These are phyloP conservation scores for Plasmodium adleri DNA, from an alignment of 169 alveolate species.

Conservation along the genomic window DNA sequence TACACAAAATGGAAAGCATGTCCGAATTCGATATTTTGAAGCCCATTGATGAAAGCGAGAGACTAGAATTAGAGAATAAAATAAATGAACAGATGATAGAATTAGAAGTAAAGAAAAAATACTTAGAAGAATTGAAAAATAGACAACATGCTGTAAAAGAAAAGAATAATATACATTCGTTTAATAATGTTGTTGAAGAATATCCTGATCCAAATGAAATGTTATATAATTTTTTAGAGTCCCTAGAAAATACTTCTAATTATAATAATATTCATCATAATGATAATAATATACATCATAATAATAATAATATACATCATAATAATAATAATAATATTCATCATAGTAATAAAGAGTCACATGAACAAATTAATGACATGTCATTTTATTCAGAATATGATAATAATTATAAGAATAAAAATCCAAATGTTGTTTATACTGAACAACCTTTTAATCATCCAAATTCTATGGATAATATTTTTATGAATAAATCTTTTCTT, in stretches of 20 bases:
- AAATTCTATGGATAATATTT: slow-evolving; percentile 36
- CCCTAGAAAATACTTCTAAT: slow-evolving; percentile 18
- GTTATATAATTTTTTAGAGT: slow-evolving; percentile 35
- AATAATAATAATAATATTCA: neutral
- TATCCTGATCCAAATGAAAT: slow-evolving; percentile 66
- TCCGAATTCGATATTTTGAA: slow-evolving; percentile 16
- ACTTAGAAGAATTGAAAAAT: slow-evolving; percentile 51
- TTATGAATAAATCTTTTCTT: slow-evolving; percentile 26
- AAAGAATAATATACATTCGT: neutral
- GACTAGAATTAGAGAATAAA: slow-evolving; percentile 45
- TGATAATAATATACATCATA: too few relatives aligned
- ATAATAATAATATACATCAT: too few relatives aligned
- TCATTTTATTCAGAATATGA: neutral
- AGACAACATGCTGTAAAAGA: neutral
- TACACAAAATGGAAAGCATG: slow-evolving; percentile 6
- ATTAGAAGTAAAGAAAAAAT: slow-evolving; percentile 60
- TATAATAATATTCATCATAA: neutral
- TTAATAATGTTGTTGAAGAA: slow-evolving; percentile 3
- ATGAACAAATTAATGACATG: neutral
- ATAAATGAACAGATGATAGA: slow-evolving; percentile 55
- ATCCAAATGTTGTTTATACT: neutral
- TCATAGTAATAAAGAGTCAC: neutral
- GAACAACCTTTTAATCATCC: neutral
- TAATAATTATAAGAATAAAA: neutral
- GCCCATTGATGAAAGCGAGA: slow-evolving; percentile 68